phyloP scores from a whole-genome alignment of 306 rosid species.

The Herpetospermum pedunculosum region DNA sequence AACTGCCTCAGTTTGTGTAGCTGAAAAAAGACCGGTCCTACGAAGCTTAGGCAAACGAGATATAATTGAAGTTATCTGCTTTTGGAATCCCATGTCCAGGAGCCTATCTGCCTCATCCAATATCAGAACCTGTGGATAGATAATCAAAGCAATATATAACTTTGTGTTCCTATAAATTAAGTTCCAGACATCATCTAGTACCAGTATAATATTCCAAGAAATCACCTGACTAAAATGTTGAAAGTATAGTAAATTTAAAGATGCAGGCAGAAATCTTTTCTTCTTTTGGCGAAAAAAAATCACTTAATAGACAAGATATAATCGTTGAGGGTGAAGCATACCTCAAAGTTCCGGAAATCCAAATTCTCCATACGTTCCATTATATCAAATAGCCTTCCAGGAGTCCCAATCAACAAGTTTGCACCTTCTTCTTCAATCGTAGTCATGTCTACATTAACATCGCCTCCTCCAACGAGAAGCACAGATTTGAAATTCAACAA shows the following conservation, averaged over 20 bases:
- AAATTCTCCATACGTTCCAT: conserved; percentile 64
- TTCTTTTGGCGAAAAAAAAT: not conserved
- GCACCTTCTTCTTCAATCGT: conserved; percentile 78
- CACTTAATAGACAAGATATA: no score
- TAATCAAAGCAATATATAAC: not conserved
- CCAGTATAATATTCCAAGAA: not conserved
- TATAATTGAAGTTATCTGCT: conserved; percentile 61
- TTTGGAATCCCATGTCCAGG: conserved; percentile 76
- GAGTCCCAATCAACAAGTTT: conserved; percentile 75
- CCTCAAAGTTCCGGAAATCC: conserved; percentile 71
- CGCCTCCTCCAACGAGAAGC: conserved; percentile 80
- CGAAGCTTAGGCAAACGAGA: conserved; percentile 74
- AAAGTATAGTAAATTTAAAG: not conserved
- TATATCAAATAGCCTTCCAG: conserved; percentile 74
- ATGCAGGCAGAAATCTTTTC: not conserved
- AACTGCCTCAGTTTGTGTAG: conserved; percentile 87
- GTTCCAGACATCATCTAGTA: not conserved
- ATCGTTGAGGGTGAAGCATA: conserved; percentile 12
- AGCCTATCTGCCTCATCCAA: conserved; percentile 85
- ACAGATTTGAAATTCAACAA: conserved; percentile 42
- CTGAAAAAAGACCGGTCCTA: conserved; percentile 90
- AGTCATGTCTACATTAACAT: conserved; percentile 57
- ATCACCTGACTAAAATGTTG: not conserved
- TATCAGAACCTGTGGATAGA: conserved; percentile 52
- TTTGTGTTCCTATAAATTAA: not conserved